phyloP scores from a whole-genome alignment of 1,284 basidiomycete species.

The Ustilago bromivora region DNA sequence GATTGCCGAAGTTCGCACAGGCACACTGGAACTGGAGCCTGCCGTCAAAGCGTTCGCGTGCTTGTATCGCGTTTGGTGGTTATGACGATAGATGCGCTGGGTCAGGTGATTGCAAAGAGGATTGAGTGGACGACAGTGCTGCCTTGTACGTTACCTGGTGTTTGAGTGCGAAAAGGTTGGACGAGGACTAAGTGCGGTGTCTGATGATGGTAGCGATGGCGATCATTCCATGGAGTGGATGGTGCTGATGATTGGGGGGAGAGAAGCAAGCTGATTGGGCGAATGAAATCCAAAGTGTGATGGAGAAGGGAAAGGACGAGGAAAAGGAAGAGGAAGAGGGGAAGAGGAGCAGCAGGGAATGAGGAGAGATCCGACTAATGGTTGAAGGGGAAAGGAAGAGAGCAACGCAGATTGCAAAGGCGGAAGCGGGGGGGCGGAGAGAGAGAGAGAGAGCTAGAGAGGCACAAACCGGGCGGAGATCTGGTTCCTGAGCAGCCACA shows the following conservation, averaged over 20 bases:
- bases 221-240: background rate
- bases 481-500: conserved; percentile 19
- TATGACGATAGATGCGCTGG: background rate
- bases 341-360: background rate
- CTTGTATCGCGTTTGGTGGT: background rate
- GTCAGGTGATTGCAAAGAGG: background rate
- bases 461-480: conserved; percentile 5
- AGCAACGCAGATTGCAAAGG: background rate
- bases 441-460: background rate
- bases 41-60: background rate
- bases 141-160: background rate
- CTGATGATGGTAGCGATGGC: background rate
- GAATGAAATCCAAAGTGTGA: background rate
- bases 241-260: background rate
- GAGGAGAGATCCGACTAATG: conserved; percentile 9
- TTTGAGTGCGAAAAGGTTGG: background rate
- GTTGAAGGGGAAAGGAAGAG: conserved; percentile 1
- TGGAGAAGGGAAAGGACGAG: background rate
- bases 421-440: conserved; percentile 1
- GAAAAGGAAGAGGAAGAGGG: conserved; percentile 5
- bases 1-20: background rate
- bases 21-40: background rate
- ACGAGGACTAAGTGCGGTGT: background rate
- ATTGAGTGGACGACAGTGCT: background rate
- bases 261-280: background rate